Evolutionary conservation across 768 basidiomycete species (phyloP).

Genomic region (Mrakia gelida): DNA sequence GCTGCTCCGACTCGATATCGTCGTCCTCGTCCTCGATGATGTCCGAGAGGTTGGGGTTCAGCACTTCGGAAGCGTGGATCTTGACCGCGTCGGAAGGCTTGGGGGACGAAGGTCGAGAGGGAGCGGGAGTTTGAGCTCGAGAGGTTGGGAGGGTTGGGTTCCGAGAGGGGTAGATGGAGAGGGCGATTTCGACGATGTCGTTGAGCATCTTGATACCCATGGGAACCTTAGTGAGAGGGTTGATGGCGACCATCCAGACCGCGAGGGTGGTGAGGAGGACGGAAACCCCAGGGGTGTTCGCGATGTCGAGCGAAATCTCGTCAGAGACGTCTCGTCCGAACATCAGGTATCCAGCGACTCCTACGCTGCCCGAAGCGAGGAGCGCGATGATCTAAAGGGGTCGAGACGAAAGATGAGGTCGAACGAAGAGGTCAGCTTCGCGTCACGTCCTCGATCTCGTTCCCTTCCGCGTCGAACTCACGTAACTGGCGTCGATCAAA

Average conservation of each 20-base stretch:
- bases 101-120: conserved; percentile 30
- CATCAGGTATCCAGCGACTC: conserved; percentile 84
- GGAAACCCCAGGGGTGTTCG: conserved; percentile 51
- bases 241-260: conserved; percentile 60
- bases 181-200: conserved; percentile 65
- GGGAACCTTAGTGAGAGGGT: conserved; percentile 54
- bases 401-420: neutral
- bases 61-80: neutral
- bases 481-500: conserved; percentile 50
- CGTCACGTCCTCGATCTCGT: neutral
- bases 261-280: conserved; percentile 61
- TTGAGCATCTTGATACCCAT: conserved; percentile 29
- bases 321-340: conserved; percentile 64
- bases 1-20: conserved; percentile 11
- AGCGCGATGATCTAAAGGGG: conserved; percentile 58
- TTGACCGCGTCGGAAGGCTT: conserved; percentile 37
- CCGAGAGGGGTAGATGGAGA: conserved; percentile 57
- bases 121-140: conserved; percentile 34
- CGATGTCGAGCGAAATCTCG: conserved; percentile 72
- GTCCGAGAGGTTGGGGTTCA: neutral
- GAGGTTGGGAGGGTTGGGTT: conserved; percentile 30
- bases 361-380: conserved; percentile 58
- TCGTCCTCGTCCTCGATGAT: neutral
- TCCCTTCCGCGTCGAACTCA: conserved; percentile 45
- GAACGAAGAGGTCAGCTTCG: neutral